Percentiles rank a stretch among this genome's conserved stretches.
These are phyloP conservation scores for Apophysomyces variabilis DNA, from an alignment of 371 early-diverging fungal genomes.

Conservation along the genomic window DNA sequence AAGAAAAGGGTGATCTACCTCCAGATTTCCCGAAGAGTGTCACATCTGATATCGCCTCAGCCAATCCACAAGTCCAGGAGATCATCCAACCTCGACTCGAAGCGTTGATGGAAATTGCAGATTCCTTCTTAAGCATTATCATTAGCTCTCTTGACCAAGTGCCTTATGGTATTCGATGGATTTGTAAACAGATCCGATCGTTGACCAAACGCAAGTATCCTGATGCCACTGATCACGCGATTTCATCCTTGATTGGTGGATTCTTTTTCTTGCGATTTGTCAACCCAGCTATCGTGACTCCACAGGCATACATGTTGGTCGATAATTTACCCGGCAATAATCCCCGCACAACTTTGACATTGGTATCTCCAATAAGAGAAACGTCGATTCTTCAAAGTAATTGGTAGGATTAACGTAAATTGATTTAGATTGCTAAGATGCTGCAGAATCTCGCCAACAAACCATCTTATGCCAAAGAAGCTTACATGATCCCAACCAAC, in stretches of 20 bases:
- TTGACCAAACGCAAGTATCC: conserved; percentile 90
- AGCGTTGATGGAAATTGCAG: conserved; percentile 81
- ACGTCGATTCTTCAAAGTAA: not conserved
- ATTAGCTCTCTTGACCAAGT: conserved; percentile 80
- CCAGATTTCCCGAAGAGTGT: conserved; percentile 67
- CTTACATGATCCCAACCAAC: conserved; percentile 86
- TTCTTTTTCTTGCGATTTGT: conserved; percentile 94
- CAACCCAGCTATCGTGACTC: conserved; percentile 94
- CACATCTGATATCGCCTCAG: conserved; percentile 74
- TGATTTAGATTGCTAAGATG: conserved; percentile 77
- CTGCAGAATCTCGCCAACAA: conserved; percentile 94
- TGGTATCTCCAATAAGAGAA: conserved; percentile 31
- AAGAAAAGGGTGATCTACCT: conserved; percentile 55
- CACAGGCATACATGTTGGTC: conserved; percentile 89
- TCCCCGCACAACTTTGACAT: conserved; percentile 83
- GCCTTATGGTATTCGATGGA: conserved; percentile 96
- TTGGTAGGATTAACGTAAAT: not conserved
- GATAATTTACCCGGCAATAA: conserved; percentile 77
- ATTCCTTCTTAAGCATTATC: conserved; percentile 80
- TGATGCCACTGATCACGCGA: conserved; percentile 79
- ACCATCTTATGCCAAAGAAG: conserved; percentile 87
- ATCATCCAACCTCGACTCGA: conserved; percentile 77
- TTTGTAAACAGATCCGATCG: conserved; percentile 92
- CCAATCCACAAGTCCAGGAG: conserved; percentile 76
- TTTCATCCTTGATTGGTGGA: conserved; percentile 91